Percentiles rank a stretch among this genome's conserved stretches.
Evolutionary conservation across 2,329 filamentous ascomycete genomes (phyloP).

Genomic region (Beauveria pseudobassiana): DNA sequence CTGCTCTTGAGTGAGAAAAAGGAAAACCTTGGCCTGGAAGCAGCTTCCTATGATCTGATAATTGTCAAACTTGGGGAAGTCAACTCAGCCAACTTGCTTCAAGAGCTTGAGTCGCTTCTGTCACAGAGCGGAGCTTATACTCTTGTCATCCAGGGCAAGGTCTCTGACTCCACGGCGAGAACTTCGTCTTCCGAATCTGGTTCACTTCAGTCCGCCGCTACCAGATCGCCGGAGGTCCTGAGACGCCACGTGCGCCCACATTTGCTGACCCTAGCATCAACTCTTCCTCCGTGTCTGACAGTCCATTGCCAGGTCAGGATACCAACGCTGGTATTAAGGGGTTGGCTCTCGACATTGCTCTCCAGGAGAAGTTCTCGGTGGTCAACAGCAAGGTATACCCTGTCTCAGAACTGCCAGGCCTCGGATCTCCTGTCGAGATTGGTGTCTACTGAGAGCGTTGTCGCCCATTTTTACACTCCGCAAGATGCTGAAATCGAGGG

Average conservation of each 20-base stretch:
- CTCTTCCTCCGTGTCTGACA: neutral
- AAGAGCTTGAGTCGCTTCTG: neutral
- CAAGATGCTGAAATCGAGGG: neutral
- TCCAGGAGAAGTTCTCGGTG: neutral
- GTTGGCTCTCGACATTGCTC: neutral
- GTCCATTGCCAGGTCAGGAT: neutral
- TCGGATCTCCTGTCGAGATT: neutral
- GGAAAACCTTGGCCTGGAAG: neutral
- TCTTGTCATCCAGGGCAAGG: neutral
- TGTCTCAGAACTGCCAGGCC: neutral
- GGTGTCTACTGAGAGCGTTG: neutral
- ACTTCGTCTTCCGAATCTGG: neutral
- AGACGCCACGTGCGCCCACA: neutral
- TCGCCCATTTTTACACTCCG: neutral
- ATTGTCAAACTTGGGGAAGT: neutral
- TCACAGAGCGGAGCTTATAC: neutral
- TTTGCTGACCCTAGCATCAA: neutral
- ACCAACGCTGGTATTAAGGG: neutral
- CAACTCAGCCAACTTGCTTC: neutral
- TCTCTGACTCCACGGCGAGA: neutral
- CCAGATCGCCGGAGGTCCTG: neutral
- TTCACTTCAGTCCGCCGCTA: neutral
- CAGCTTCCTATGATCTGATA: neutral
- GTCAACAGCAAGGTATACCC: neutral
- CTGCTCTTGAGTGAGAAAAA: neutral